Conservation (phyloP, 306 rosid species). For the Prunus fruticosa region DNA sequence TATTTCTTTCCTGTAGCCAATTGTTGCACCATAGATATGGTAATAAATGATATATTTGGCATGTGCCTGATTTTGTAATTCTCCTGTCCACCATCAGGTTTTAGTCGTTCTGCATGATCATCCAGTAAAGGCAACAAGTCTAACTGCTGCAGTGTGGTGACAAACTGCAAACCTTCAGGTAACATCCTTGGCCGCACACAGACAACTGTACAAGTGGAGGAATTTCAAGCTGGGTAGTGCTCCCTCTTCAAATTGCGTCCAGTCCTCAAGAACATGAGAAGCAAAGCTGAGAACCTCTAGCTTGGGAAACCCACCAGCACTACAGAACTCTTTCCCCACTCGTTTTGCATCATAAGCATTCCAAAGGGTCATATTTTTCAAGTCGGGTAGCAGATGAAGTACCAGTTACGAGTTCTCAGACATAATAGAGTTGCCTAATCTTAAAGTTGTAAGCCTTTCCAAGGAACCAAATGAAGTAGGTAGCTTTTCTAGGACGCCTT, state of each 20-base stretch:
- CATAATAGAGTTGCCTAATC: constrained; percentile 19
- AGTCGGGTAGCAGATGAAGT: constrained; percentile 28
- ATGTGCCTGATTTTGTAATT: constrained; percentile 27
- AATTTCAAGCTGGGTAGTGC: constrained; percentile 22
- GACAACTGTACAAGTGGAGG: constrained; percentile 21
- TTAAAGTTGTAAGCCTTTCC: constrained; percentile 18
- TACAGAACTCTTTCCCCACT: constrained; percentile 21
- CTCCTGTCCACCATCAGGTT: constrained; percentile 21
- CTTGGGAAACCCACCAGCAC: constrained; percentile 21
- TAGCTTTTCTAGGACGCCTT: constrained; percentile 16
- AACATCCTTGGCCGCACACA: background rate
- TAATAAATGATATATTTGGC: background rate
- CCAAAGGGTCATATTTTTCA: constrained; percentile 19
- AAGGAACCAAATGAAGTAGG: constrained; percentile 26
- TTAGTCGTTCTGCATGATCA: constrained; percentile 26
- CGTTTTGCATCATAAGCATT: constrained; percentile 16
- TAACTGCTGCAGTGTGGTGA: constrained; percentile 15
- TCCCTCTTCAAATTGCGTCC: constrained; percentile 27
- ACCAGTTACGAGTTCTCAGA: constrained; percentile 19
- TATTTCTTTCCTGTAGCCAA: background rate
- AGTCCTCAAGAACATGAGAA: constrained; percentile 24
- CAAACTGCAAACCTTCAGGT: constrained; percentile 23
- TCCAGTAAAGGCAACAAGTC: constrained; percentile 11
- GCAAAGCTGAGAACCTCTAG: constrained; percentile 26
- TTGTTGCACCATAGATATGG: constrained; percentile 4